These are phyloP conservation scores for Colletotrichum horii DNA, from an alignment of 2,329 filamentous ascomycete species.

Conservation along the genomic window DNA sequence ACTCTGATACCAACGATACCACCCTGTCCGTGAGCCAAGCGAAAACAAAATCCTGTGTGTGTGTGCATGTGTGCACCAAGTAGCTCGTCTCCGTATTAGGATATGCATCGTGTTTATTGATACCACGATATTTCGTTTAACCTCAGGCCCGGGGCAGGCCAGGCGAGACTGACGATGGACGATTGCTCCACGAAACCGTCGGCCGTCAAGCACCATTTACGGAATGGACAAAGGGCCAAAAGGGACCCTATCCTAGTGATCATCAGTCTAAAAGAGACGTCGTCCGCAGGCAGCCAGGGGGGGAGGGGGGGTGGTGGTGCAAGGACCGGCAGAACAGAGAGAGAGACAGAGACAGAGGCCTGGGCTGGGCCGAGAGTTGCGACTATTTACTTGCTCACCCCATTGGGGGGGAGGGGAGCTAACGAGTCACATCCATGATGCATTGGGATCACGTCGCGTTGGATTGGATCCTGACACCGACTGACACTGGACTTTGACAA, in stretches of 20 bases:
- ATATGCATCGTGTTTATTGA: background rate
- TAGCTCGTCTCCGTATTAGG: background rate
- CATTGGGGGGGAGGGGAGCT: background rate
- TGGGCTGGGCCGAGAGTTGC: background rate
- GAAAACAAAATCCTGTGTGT: background rate
- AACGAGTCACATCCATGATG: slow-evolving; percentile 11
- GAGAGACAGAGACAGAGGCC: background rate
- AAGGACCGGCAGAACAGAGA: background rate
- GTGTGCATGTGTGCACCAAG: background rate
- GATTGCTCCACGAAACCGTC: background rate
- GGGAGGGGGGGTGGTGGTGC: background rate
- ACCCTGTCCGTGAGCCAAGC: background rate
- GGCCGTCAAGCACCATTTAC: background rate
- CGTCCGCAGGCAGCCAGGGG: background rate
- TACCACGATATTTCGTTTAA: background rate
- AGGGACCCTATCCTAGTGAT: background rate
- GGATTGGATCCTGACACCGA: slow-evolving; percentile 15
- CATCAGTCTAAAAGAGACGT: background rate
- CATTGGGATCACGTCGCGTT: slow-evolving; percentile 7
- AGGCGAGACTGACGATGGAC: background rate
- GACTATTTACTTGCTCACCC: background rate
- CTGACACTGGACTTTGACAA: background rate
- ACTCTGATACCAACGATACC: background rate
- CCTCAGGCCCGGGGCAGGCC: background rate
- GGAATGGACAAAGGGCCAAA: background rate